phyloP scores from a whole-genome alignment of 2,329 filamentous ascomycete species.

The Mycosphaerella sp. region DNA sequence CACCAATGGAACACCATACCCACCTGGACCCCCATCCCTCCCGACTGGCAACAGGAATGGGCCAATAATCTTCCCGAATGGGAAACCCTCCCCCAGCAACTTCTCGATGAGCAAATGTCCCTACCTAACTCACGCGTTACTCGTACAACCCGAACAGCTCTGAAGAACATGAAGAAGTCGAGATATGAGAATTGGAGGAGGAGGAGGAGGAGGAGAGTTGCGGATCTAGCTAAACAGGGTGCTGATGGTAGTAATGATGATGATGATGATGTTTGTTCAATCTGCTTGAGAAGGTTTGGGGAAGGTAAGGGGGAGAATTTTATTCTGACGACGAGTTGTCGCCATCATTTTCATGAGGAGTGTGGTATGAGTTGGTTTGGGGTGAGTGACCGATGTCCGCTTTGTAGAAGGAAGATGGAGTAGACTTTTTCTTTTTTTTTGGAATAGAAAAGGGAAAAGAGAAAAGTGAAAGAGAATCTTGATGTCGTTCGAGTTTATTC shows the following conservation, averaged over 20 bases:
- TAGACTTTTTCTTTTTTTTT: no score
- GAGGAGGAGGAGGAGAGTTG: no score
- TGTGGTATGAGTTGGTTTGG: conserved; percentile 5
- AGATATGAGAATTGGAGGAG: conserved; percentile 1
- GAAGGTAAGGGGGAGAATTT: neutral
- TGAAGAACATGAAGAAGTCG: neutral
- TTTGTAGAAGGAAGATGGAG: conserved; percentile 3
- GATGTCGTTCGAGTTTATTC: no score
- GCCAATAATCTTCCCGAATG: neutral
- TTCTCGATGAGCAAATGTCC: no score
- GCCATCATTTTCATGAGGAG: conserved; percentile 2
- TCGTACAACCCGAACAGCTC: neutral
- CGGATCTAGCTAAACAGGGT: no score
- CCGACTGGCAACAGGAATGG: neutral
- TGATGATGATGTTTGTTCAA: conserved; percentile 1
- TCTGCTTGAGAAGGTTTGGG: conserved; percentile 1
- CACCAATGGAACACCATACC: neutral
- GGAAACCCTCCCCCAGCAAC: neutral
- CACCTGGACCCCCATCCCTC: neutral
- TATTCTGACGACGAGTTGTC: conserved; percentile 3
- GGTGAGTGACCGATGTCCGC: neutral
- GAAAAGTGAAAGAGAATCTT: no score
- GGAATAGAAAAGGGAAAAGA: no score
- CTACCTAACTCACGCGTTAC: no score
- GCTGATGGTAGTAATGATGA: no score